Evolutionary conservation across 495 filamentous ascomycete genomes (phyloP), one percentile per base, ranked within the genome.

Genomic region (Podospora australis): DNA sequence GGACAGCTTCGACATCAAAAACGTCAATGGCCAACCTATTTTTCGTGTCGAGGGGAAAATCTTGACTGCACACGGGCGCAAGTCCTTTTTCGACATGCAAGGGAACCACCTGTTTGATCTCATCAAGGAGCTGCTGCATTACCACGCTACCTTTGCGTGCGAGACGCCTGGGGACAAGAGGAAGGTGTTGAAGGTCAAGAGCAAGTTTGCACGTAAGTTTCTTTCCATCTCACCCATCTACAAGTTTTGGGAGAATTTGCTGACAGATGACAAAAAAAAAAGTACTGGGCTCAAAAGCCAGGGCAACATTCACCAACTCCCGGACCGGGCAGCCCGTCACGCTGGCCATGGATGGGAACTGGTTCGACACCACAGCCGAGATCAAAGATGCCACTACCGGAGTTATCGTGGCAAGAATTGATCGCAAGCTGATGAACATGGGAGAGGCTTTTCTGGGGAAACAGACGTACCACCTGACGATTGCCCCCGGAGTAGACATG

Each of bases 401-500:
- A 20, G 56, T 65, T 10, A 58, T 70, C 0, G 74, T 82, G 4
- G 81, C 78, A 4, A 57, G 63, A 8, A 79, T 84, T 51, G 64
- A 74, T 21, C 73, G 80, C 36, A 76, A 77, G 50, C 58, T 75
- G 23, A 66, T 78, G 40, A 80, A 71, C 48, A 69, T 67, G 14
- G 57, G 77, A 7, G 70, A 83, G 47, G 50, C 80, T 16, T 36
- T 81, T 4, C 71, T 70, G 30, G 79, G 71, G 2, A 72, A 81
- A 58, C 77, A 83, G 60, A 81, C 77, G 7, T 84, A 84, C 46
- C 71, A 64, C 1, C 68, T 83, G 13, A 65, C 68, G 7, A 67
- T 82, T n/a, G 81, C 81, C 4, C 76, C 79, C 1, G 72, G 73
- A 5, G 78, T 79, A 2, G 80, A 84, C 46, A 66, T 79, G 54